Base-by-base conservation (phyloP, 192 early-diverging fungal species). In the Geosiphon pyriformis region DNA sequence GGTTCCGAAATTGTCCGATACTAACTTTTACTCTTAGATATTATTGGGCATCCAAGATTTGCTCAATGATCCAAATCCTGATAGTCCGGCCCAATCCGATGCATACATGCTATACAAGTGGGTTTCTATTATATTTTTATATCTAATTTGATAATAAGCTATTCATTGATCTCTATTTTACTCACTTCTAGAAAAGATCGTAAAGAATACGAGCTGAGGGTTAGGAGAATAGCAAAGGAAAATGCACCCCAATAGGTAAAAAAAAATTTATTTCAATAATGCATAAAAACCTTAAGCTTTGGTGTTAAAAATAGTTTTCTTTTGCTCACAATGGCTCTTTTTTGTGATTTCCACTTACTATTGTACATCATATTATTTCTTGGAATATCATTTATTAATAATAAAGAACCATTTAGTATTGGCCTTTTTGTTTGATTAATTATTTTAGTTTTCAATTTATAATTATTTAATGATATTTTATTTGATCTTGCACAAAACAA, bases 31-130 rank as follows among this genome's bases (percentile, higher is more conserved):
- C 4, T 33, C 12, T 42, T 79, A 90, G 85, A 95, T 98, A 65
- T 73, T 98, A 37, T 78, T 96, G 22, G 96, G 96, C 46, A 90
- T 98, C 59, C 94, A 90, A 59, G 92, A 93, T 63, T 74, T 98
- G 61, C 79, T 98, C 31, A 80, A 92, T 57, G 89, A 94, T 58
- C 94, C 96, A 8, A 98, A 98, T 76, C 92, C 89, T 23, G 80
- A 84, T 26, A 88, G 87, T 62, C 96, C 96, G 22, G 96, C 96
- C 17, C 90, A 94, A 50, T 77, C 77, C 1, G 90, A 94, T 31
- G 92, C 92, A 1, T 94, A 92, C 73, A 72, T 83, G 52, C 74
- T 94, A 52, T 88, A 87, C 73, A 87, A 85, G 81, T 86, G 82
- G 62, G 76, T 83, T 49, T 55, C 25, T 22, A 42, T 42, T 10